These are phyloP conservation scores for Citrus medica DNA, from an alignment of 345 rosid species.

Conservation along the genomic window DNA sequence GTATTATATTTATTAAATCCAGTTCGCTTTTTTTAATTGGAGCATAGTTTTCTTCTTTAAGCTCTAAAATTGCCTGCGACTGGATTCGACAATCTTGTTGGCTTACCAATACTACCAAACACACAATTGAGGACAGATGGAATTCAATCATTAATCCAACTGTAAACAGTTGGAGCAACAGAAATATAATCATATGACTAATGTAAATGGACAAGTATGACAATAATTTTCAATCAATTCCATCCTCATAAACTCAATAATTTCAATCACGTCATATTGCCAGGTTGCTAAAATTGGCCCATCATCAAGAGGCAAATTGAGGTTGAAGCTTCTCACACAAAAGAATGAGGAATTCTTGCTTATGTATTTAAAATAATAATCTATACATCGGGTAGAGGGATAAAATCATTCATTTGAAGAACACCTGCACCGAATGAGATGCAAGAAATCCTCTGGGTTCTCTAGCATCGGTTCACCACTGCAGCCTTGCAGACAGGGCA, in stretches of 20 bases:
- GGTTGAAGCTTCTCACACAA: constrained; percentile 25
- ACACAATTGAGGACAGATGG: background rate
- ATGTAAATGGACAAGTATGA: background rate
- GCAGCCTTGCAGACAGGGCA: constrained; percentile 85
- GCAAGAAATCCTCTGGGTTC: constrained; percentile 3
- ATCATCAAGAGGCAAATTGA: constrained; percentile 3
- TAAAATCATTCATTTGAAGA: constrained; percentile 4
- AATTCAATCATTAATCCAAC: background rate
- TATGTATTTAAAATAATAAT: constrained; percentile 22
- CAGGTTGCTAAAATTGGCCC: background rate
- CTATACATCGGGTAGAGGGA: constrained; percentile 33
- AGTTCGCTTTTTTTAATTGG: too few species aligned
- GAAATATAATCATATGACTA: background rate
- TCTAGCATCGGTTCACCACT: constrained; percentile 45
- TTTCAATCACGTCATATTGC: background rate
- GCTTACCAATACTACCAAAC: background rate
- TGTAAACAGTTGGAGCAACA: background rate
- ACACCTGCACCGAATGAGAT: background rate
- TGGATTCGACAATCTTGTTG: too few species aligned
- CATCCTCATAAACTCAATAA: constrained; percentile 15
- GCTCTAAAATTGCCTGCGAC: too few species aligned
- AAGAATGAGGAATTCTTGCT: constrained; percentile 30
- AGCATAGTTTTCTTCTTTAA: too few species aligned
- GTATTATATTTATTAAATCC: too few species aligned
- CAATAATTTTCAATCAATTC: constrained; percentile 13